Evolutionary conservation across 2,329 filamentous ascomycete species (phyloP).

Genomic region (Colletotrichum viniferum): DNA sequence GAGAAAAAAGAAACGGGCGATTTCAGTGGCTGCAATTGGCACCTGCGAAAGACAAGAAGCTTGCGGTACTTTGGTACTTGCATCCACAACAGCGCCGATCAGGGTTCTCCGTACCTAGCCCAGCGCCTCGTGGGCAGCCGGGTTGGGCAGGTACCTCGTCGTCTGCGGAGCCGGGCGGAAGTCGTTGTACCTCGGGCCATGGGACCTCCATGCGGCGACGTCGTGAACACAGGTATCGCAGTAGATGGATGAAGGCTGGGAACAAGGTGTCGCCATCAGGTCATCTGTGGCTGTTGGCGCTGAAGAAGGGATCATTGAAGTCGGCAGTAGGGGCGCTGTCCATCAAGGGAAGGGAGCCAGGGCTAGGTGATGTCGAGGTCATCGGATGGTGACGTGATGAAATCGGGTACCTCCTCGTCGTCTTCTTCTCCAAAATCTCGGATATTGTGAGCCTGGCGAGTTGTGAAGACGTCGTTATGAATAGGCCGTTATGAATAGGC

Average conservation of each 20-base stretch:
- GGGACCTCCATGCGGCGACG: not conserved
- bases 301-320: not conserved
- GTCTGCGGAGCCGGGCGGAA: not conserved
- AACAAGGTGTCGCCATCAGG: not conserved
- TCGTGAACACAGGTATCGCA: not conserved
- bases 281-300: not conserved
- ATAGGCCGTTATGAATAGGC: not conserved
- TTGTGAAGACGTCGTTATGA: not conserved
- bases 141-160: constrained; percentile 7
- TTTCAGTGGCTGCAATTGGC: not conserved
- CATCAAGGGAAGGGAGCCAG: not conserved
- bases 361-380: not conserved
- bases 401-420: not conserved
- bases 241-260: not conserved
- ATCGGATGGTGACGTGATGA: not conserved
- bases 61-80: not conserved
- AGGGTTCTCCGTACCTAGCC: constrained; percentile 15
- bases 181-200: not conserved
- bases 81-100: constrained; percentile 1
- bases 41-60: not conserved
- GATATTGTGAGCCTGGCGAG: not conserved
- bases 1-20: not conserved
- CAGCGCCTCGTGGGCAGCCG: not conserved
- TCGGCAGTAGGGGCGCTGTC: not conserved
- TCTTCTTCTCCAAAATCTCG: not conserved